phyloP scores from a whole-genome alignment of 2,329 filamentous ascomycete species.

The Colletotrichum chlorophyti region DNA sequence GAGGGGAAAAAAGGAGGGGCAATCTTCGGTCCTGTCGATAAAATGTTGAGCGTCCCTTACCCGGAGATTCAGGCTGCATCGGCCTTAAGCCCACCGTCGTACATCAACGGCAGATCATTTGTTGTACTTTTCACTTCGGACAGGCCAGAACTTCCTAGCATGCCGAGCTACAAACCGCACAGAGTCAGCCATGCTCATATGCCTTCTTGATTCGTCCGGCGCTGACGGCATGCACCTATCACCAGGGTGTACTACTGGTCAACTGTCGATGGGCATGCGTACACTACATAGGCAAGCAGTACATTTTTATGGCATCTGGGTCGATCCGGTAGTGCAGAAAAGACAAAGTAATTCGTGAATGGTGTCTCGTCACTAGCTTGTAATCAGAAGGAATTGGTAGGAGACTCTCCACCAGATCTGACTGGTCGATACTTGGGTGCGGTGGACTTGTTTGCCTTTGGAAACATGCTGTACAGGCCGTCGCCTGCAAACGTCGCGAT shows the following conservation, averaged over 20 bases:
- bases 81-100: conserved; percentile 19
- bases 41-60: conserved; percentile 22
- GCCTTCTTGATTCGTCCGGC: conserved; percentile 21
- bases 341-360: no score
- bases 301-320: no score
- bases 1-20: conserved; percentile 20
- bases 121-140: no score
- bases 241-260: conserved; percentile 9
- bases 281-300: no score
- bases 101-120: conserved; percentile 10
- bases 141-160: conserved; percentile 22
- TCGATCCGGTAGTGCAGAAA: no score
- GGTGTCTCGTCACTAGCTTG: conserved; percentile 4
- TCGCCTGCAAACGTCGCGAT: conserved; percentile 10
- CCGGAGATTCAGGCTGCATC: conserved; percentile 23
- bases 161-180: conserved; percentile 24
- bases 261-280: background rate
- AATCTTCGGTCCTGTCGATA: conserved; percentile 22
- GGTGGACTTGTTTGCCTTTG: background rate
- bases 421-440: background rate
- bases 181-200: conserved; percentile 19
- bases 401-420: background rate
- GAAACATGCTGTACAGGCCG: no score
- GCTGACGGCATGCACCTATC: conserved; percentile 18
- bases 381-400: background rate